Evolutionary conservation across 202 grass and related monocot species (phyloP).

Genomic region (Schoenoplectus tabernaemontani): DNA sequence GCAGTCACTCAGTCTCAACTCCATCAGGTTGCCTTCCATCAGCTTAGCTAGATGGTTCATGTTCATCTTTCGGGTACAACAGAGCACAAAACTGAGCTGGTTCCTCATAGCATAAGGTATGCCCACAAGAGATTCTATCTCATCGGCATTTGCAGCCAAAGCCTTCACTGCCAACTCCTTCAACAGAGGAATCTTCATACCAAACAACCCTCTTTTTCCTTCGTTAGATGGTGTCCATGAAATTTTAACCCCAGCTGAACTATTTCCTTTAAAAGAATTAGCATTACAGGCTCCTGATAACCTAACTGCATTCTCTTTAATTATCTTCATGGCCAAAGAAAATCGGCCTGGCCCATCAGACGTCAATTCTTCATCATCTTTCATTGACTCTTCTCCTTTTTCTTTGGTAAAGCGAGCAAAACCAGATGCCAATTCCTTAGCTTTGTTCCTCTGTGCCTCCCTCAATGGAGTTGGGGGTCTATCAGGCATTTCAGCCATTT

Average conservation of each 20-base stretch:
- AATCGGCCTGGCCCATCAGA: conserved; percentile 67
- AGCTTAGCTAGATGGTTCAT: conserved; percentile 46
- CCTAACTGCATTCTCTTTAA: conserved; percentile 48
- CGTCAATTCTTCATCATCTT: conserved; percentile 8
- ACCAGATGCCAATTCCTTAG: conserved; percentile 51
- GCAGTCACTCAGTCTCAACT: conserved; percentile 60
- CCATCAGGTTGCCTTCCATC: conserved; percentile 33
- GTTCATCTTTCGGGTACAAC: conserved; percentile 71
- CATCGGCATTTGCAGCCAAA: conserved; percentile 54
- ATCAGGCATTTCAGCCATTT: neutral
- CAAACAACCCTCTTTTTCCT: neutral
- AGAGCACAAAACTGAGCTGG: conserved; percentile 44
- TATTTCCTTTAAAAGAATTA: conserved; percentile 25
- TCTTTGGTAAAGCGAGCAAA: conserved; percentile 55
- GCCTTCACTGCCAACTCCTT: conserved; percentile 40
- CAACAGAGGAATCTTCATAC: conserved; percentile 27
- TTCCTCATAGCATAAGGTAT: conserved; percentile 53
- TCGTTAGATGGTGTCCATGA: conserved; percentile 43
- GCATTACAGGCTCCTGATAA: conserved; percentile 39
- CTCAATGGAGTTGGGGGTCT: neutral
- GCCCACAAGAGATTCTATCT: conserved; percentile 66
- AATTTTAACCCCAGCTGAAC: conserved; percentile 23
- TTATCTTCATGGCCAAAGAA: conserved; percentile 59
- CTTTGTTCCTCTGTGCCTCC: conserved; percentile 38
- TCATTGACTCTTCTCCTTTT: conserved; percentile 20